Percentiles rank a stretch among this genome's conserved stretches.
Evolutionary conservation across 2,329 filamentous ascomycete genomes (phyloP).

Genomic region (Gyromitra esculenta): DNA sequence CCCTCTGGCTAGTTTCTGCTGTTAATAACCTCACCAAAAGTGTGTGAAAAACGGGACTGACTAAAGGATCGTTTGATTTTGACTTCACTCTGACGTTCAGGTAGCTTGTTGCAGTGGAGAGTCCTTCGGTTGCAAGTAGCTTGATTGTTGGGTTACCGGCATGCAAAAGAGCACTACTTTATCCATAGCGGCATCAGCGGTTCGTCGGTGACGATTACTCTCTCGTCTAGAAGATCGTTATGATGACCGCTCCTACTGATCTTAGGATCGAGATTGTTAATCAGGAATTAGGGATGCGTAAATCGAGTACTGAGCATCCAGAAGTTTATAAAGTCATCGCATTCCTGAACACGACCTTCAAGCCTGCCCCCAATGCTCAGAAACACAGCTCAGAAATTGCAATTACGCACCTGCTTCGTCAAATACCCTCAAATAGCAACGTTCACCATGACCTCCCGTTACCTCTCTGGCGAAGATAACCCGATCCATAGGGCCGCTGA

Average conservation of each 20-base stretch:
- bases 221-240: background rate
- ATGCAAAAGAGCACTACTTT: too few relatives aligned
- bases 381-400: slow-evolving; percentile 31
- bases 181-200: slow-evolving; percentile 1
- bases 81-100: slow-evolving; percentile 21
- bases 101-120: background rate
- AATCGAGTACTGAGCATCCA: background rate
- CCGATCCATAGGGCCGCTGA: slow-evolving; percentile 46
- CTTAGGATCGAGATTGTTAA: background rate
- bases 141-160: background rate
- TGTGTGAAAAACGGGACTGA: background rate
- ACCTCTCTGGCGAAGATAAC: slow-evolving; percentile 42
- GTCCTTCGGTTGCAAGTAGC: background rate
- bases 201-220: background rate
- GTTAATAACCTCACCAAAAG: too few relatives aligned
- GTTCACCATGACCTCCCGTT: slow-evolving; percentile 48
- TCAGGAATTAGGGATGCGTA: slow-evolving; percentile 1
- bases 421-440: slow-evolving; percentile 37
- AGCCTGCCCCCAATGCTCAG: slow-evolving; percentile 29
- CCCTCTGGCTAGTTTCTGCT: too few relatives aligned
- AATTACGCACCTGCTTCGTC: slow-evolving; percentile 25
- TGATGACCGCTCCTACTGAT: slow-evolving; percentile 9
- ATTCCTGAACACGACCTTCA: background rate
- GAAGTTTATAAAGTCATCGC: slow-evolving; percentile 14
- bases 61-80: background rate